Percentiles rank a stretch among this genome's conserved stretches.
These are phyloP conservation scores for Boletus sp. DNA, from an alignment of 768 basidiomycete genomes.

Conservation along the genomic window DNA sequence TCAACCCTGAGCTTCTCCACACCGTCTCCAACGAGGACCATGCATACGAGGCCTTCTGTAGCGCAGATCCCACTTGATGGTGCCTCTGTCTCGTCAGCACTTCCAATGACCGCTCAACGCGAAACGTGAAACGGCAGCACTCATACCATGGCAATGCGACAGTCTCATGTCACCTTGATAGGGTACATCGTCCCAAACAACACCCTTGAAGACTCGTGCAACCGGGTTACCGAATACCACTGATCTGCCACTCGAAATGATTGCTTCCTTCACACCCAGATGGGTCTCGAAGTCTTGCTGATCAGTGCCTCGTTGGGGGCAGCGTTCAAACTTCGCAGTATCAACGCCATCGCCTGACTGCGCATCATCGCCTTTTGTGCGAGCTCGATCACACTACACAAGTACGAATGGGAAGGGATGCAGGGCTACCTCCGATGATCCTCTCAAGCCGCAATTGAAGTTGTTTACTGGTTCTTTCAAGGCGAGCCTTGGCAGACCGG, in stretches of 20 bases:
- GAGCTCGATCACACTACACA: not conserved
- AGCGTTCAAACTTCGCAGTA: not conserved
- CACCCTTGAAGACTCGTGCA: not conserved
- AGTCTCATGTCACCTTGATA: constrained; percentile 3
- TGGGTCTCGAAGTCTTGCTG: not conserved
- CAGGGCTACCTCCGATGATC: not conserved
- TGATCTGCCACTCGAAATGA: not conserved
- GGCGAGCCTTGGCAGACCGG: too few species aligned
- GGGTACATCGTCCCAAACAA: not conserved
- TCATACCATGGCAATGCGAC: not conserved
- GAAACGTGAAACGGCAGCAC: not conserved
- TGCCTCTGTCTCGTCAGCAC: too few species aligned
- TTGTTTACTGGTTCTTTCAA: not conserved
- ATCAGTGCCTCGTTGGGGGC: not conserved
- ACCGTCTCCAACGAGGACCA: not conserved
- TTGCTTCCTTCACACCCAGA: not conserved
- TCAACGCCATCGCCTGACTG: not conserved
- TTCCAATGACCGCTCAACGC: not conserved
- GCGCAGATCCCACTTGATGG: not conserved
- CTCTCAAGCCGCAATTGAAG: not conserved
- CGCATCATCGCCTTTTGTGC: not conserved
- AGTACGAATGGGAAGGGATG: not conserved
- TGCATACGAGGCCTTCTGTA: not conserved
- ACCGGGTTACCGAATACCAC: not conserved
- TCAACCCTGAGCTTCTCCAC: not conserved